phyloP scores from a whole-genome alignment of 164 flowering plant genomes.

The Echeveria elegans region DNA sequence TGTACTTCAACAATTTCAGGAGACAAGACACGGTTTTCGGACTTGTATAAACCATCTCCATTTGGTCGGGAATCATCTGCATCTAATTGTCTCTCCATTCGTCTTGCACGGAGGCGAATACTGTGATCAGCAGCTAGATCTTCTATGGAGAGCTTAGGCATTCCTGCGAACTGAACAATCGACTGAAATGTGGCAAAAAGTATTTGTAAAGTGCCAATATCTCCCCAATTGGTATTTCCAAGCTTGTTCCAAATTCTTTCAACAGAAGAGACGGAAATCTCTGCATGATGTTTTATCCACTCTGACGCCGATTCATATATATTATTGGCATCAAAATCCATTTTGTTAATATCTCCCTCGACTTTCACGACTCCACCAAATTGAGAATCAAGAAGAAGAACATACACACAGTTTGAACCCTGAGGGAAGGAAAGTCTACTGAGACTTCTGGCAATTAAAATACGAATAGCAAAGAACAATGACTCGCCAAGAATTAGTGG shows the following conservation, averaged over 20 bases:
- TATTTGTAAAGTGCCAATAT: slow-evolving; percentile 64
- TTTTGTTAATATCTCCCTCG: slow-evolving; percentile 65
- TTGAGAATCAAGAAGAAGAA: slow-evolving; percentile 74
- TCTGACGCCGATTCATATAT: slow-evolving; percentile 62
- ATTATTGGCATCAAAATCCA: slow-evolving; percentile 49
- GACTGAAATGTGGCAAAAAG: slow-evolving; percentile 74
- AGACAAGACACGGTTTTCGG: slow-evolving; percentile 38
- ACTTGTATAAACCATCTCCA: slow-evolving; percentile 45
- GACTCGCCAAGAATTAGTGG: slow-evolving; percentile 65
- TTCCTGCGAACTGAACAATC: slow-evolving; percentile 52
- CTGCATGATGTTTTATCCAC: slow-evolving; percentile 59
- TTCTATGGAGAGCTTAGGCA: slow-evolving; percentile 60
- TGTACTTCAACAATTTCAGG: slow-evolving; percentile 79
- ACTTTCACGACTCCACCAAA: slow-evolving; percentile 78
- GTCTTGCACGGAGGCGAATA: slow-evolving; percentile 56
- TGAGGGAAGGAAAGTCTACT: slow-evolving; percentile 47
- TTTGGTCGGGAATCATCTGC: slow-evolving; percentile 21
- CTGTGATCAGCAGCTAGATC: slow-evolving; percentile 71
- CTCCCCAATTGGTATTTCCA: slow-evolving; percentile 95
- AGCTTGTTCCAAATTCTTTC: slow-evolving; percentile 90
- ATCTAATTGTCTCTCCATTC: slow-evolving; percentile 58
- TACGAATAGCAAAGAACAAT: slow-evolving; percentile 69
- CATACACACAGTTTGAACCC: slow-evolving; percentile 41
- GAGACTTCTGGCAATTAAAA: slow-evolving; percentile 60
- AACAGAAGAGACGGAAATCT: slow-evolving; percentile 50